Evolutionary conservation across 129 eudicot species (phyloP).

Genomic region (Chrysanthemum makinoi): DNA sequence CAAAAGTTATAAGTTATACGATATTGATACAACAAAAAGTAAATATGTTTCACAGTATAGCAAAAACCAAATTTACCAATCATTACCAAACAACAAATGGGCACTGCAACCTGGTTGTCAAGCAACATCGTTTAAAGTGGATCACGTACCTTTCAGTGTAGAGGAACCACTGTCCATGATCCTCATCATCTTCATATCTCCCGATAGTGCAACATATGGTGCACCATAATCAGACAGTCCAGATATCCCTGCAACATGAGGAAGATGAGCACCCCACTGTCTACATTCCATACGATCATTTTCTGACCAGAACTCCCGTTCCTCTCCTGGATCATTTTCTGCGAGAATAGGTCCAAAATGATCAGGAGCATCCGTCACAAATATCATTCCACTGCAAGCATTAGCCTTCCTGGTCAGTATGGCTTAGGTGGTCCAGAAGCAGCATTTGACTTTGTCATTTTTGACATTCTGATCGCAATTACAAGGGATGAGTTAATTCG

Average conservation of each 20-base stretch:
- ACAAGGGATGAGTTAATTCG: slow-evolving; percentile 71
- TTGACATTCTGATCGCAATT: slow-evolving; percentile 73
- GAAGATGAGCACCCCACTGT: slow-evolving; percentile 92
- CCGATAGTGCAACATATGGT: slow-evolving; percentile 82
- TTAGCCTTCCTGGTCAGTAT: slow-evolving; percentile 74
- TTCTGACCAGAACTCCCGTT: slow-evolving; percentile 86
- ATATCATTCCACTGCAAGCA: slow-evolving; percentile 82
- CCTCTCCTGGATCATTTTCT: slow-evolving; percentile 73
- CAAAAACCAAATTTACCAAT: too few relatives aligned
- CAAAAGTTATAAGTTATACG: neutral
- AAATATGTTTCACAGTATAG: too few relatives aligned
- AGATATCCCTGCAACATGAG: slow-evolving; percentile 76
- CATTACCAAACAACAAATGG: too few relatives aligned
- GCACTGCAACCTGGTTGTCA: too few relatives aligned
- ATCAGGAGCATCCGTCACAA: slow-evolving; percentile 73
- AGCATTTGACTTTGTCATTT: slow-evolving; percentile 30
- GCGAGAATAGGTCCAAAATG: slow-evolving; percentile 86
- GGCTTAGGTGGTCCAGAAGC: slow-evolving; percentile 38
- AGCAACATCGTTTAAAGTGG: too few relatives aligned
- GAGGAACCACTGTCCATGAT: slow-evolving; percentile 92
- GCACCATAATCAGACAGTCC: slow-evolving; percentile 74
- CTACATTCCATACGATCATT: slow-evolving; percentile 68
- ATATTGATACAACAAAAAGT: too few relatives aligned
- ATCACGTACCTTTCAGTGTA: slow-evolving; percentile 58
- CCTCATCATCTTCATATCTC: slow-evolving; percentile 93